Percentiles rank a stretch among this genome's conserved stretches.
Conservation (phyloP, 2,329 filamentous ascomycete genomes). For the Trichothecium sympodiale region DNA sequence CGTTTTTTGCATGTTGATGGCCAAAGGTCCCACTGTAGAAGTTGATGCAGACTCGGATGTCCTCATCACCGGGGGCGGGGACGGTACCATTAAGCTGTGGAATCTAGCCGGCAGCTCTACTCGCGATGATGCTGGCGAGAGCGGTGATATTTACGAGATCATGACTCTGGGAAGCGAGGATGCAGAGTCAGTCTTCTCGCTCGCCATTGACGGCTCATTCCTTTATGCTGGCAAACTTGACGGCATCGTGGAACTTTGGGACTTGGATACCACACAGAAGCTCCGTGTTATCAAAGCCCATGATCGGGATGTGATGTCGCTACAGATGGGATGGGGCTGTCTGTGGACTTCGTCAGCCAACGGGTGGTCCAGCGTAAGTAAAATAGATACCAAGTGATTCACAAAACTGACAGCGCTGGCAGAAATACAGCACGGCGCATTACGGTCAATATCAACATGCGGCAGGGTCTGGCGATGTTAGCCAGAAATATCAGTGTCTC, state of each 20-base stretch:
- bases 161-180: slow-evolving; percentile 52
- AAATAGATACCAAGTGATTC: not conserved
- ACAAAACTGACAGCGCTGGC: not conserved
- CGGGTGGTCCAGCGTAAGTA: slow-evolving; percentile 68
- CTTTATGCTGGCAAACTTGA: slow-evolving; percentile 82
- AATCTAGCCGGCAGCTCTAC: slow-evolving; percentile 33
- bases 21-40: slow-evolving; percentile 55
- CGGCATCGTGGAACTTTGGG: slow-evolving; percentile 91
- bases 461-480: slow-evolving; percentile 40
- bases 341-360: slow-evolving; percentile 84
- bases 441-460: slow-evolving; percentile 44
- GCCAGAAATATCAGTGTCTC: slow-evolving; percentile 73
- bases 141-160: slow-evolving; percentile 56
- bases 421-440: slow-evolving; percentile 59
- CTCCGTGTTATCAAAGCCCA: slow-evolving; percentile 77
- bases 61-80: slow-evolving; percentile 81
- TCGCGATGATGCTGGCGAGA: slow-evolving; percentile 27
- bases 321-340: slow-evolving; percentile 76
- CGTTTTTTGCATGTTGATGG: slow-evolving; percentile 89
- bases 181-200: slow-evolving; percentile 57
- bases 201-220: slow-evolving; percentile 82
- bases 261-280: slow-evolving; percentile 86
- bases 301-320: slow-evolving; percentile 70
- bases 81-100: slow-evolving; percentile 95
- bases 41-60: slow-evolving; percentile 67